Percentiles rank a stretch among this genome's conserved stretches.
phyloP scores from a whole-genome alignment of 225 moss, liverwort and hornwort genomes.

The Climacium dendroides region DNA sequence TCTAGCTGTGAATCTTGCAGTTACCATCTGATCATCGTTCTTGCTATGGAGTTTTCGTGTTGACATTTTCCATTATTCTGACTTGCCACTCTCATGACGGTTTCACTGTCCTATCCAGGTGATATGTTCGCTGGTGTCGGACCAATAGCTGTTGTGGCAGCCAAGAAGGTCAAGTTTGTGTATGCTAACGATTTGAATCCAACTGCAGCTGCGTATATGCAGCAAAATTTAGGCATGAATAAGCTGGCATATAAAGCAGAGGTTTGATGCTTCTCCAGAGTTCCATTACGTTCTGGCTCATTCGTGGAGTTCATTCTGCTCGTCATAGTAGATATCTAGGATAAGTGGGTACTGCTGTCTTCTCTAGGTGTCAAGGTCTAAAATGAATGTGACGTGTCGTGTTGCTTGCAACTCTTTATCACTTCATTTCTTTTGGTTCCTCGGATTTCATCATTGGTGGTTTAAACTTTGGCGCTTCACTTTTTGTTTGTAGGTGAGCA shows the following conservation, averaged over 20 bases:
- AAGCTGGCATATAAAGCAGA: conserved; percentile 57
- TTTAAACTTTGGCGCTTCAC: neutral
- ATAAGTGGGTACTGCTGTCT: neutral
- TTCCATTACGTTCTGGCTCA: neutral
- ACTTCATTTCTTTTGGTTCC: neutral
- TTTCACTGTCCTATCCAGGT: conserved; percentile 40
- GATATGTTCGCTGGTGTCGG: conserved; percentile 92
- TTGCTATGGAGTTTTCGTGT: neutral
- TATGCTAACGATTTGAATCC: conserved; percentile 85
- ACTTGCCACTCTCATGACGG: neutral
- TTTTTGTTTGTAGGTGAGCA: conserved; percentile 38
- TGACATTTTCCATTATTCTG: neutral
- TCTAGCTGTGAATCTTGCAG: neutral
- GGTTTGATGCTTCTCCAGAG: conserved; percentile 22
- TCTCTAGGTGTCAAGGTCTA: neutral
- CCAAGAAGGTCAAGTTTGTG: conserved; percentile 61
- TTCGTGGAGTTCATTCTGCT: neutral
- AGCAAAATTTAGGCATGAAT: conserved; percentile 51
- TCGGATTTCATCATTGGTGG: neutral
- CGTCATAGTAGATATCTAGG: neutral
- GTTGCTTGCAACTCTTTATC: neutral
- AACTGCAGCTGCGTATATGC: conserved; percentile 49
- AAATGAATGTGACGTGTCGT: neutral
- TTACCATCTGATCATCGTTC: neutral
- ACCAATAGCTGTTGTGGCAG: conserved; percentile 60